phyloP scores from a whole-genome alignment of 495 filamentous ascomycete genomes.

The Penicillium antarcticum region DNA sequence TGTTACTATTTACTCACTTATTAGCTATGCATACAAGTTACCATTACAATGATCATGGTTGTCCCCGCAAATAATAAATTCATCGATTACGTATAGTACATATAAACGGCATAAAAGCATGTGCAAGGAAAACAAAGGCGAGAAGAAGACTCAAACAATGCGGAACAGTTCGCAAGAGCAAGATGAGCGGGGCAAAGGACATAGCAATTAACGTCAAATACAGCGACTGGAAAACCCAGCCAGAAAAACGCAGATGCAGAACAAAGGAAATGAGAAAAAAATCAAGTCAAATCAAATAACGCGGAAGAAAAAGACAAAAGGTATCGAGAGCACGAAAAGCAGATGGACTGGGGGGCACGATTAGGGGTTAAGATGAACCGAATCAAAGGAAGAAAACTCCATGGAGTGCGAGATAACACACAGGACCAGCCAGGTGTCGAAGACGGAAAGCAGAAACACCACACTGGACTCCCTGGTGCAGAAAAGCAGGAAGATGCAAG shows the following conservation, averaged over 20 bases:
- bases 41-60: neutral
- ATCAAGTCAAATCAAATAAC: too few species aligned
- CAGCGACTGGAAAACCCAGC: constrained; percentile 26
- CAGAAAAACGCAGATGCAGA: constrained; percentile 11
- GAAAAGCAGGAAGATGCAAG: constrained; percentile 29
- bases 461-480: constrained; percentile 49
- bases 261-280: constrained; percentile 15
- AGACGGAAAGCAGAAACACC: constrained; percentile 41
- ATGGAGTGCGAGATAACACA: constrained; percentile 48
- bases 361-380: constrained; percentile 27
- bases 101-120: constrained; percentile 35
- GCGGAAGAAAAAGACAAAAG: constrained; percentile 20
- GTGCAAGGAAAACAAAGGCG: constrained; percentile 24
- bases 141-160: constrained; percentile 9
- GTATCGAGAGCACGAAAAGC: constrained; percentile 29
- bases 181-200: constrained; percentile 12
- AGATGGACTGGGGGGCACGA: constrained; percentile 26
- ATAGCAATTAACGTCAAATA: constrained; percentile 27
- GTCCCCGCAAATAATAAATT: constrained; percentile 38
- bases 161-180: constrained; percentile 15
- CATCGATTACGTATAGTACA: constrained; percentile 47
- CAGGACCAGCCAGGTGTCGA: constrained; percentile 53
- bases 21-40: neutral
- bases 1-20: neutral
- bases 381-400: constrained; percentile 33